phyloP scores from a whole-genome alignment of 179 eudicot species.

The Beta lomatogona region DNA sequence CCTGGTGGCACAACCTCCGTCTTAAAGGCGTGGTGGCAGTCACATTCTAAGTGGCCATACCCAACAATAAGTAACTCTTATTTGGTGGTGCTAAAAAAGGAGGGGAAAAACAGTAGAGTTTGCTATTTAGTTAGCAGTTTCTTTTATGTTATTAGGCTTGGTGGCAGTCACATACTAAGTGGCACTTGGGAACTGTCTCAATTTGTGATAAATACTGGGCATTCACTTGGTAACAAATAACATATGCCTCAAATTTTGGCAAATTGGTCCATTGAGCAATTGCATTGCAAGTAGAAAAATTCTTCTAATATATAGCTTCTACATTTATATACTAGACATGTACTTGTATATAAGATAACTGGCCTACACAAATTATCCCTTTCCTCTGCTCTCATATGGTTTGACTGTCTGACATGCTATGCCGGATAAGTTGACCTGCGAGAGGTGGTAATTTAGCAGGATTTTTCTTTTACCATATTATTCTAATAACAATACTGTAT shows the following conservation, averaged over 20 bases:
- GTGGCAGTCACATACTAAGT: background rate
- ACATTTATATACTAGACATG: background rate
- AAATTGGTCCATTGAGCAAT: background rate
- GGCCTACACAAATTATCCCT: background rate
- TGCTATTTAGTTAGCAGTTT: background rate
- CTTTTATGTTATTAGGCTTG: too few species aligned
- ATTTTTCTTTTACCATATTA: too few species aligned
- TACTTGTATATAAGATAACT: background rate
- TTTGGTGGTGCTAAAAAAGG: background rate
- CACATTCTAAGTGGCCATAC: constrained; percentile 87
- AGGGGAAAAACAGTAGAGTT: background rate
- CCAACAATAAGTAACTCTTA: constrained; percentile 57
- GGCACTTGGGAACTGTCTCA: background rate
- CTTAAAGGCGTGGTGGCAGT: constrained; percentile 89
- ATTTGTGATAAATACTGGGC: background rate
- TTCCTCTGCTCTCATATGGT: too few species aligned
- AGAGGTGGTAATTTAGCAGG: too few species aligned
- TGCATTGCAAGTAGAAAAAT: background rate
- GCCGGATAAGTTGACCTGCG: too few species aligned
- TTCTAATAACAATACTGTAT: background rate
- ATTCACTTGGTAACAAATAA: background rate
- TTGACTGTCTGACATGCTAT: too few species aligned
- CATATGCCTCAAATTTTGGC: background rate
- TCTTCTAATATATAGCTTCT: background rate
- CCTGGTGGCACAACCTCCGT: constrained; percentile 91